A percentile compares a stretch with the other conserved stretches of the same genome.
phyloP scores from a whole-genome alignment of 208 protist genomes.

The Tritrichomonas musculus region DNA sequence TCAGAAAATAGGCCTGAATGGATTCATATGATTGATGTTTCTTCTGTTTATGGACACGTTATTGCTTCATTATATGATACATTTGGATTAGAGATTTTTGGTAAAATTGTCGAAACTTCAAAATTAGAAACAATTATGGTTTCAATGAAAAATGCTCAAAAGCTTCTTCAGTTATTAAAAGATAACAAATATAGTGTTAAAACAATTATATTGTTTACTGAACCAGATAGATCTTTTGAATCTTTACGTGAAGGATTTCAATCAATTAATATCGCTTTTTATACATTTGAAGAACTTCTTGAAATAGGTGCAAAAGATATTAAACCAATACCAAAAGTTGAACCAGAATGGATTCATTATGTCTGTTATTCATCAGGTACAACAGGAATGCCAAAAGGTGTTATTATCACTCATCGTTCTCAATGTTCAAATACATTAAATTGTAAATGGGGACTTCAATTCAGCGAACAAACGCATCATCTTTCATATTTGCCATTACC shows the following conservation, averaged over 20 bases:
- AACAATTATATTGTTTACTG: not conserved
- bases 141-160: not conserved
- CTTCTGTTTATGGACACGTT: not conserved
- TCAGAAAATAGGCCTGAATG: not conserved
- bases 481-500: conserved; percentile 67
- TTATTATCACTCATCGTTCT: not conserved
- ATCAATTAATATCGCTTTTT: not conserved
- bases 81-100: not conserved
- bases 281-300: not conserved
- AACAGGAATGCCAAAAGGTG: conserved; percentile 10
- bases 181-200: not conserved
- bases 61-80: not conserved
- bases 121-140: not conserved
- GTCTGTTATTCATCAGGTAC: conserved; percentile 17
- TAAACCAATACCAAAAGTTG: not conserved
- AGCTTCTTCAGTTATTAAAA: not conserved
- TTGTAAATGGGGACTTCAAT: too few species aligned
- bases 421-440: not conserved
- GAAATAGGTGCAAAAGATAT: not conserved
- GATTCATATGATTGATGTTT: not conserved
- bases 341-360: not conserved
- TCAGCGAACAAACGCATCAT: conserved; percentile 33
- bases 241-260: too few species aligned
- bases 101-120: not conserved
- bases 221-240: not conserved